phyloP scores from a whole-genome alignment of 768 basidiomycete genomes.

The Dentipellis fragilis region DNA sequence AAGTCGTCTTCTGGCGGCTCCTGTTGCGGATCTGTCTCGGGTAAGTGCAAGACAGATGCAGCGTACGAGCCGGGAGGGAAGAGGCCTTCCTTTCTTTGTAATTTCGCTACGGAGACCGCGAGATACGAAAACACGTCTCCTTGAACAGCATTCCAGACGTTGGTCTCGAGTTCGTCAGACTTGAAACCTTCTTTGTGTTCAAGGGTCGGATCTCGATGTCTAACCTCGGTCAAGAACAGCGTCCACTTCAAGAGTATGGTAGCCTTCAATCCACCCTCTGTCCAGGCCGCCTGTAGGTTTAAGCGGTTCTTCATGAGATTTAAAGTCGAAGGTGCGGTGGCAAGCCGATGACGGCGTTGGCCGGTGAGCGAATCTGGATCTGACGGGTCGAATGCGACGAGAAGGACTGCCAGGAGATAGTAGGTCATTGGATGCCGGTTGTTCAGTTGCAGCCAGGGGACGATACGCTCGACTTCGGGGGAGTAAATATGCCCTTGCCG shows the following conservation, averaged over 20 bases:
- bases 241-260: constrained; percentile 80
- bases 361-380: constrained; percentile 41
- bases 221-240: constrained; percentile 67
- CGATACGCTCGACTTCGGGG: constrained; percentile 47
- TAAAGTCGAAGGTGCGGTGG: constrained; percentile 36
- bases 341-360: constrained; percentile 35
- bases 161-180: constrained; percentile 71
- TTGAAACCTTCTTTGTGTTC: constrained; percentile 57
- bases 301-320: constrained; percentile 53
- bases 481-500: constrained; percentile 52
- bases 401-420: constrained; percentile 56
- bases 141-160: constrained; percentile 77
- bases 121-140: constrained; percentile 75
- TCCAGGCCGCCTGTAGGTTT: constrained; percentile 47
- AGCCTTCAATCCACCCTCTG: constrained; percentile 59
- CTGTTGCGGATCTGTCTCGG: constrained; percentile 27
- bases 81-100: constrained; percentile 35
- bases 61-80: constrained; percentile 20
- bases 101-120: constrained; percentile 43
- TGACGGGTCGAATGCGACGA: constrained; percentile 58
- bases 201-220: constrained; percentile 56
- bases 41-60: constrained; percentile 11
- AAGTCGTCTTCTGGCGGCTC: constrained; percentile 40
- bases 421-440: constrained; percentile 60
- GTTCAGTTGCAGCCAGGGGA: constrained; percentile 64